Base-by-base conservation (phyloP, 257 asterid species). In the Ilex asprella region DNA sequence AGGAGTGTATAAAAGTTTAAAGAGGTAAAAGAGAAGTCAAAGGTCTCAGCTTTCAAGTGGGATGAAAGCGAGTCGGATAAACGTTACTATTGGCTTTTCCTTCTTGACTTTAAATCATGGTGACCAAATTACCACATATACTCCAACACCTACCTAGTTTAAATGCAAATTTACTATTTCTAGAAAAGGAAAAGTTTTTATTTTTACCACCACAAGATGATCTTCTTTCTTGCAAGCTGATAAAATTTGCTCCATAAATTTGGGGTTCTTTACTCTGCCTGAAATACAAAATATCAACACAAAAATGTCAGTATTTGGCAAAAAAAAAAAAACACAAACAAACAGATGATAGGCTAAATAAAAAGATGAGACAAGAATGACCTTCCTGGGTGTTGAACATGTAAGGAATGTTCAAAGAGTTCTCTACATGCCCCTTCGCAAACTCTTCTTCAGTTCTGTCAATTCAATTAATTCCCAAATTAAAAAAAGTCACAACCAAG, bases 361-460 rank as follows among this genome's bases (percentile, higher is more conserved):
- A 8, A 4, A 35, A 8, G 41, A 35, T 35, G 8, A 4, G 41
- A 8, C 2, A 35, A 35, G 41, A 35, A 35, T 35, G 41, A 35
- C 41, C 41, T 35, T 35, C 41, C 5, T 5, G 41, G 41, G 41
- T 83, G 63, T 30, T 65, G 60, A 90, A 80, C 96, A 90, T 85
- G 61, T 87, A 90, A 1, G 95, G 85, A 58, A 90, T 71, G 69
- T 87, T 90, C 62, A 82, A 56, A 43, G 97, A 68, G 41, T 80
- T 83, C 65, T 82, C 76, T 35, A 80, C 72, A 59, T 87, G 95
- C 9, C 96, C 97, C 31, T 77, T 73, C 70, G 77, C 72, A 82
- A 85, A 90, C 79, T 90, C 97, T 82, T 87, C 97, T 63, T 75
- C 93, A 2, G 96, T 87, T 86, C 97, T 90, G 59, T 62, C 16